Evolutionary conservation across 495 filamentous ascomycete species (phyloP).

Genomic region (Cryomyces antarcticus): DNA sequence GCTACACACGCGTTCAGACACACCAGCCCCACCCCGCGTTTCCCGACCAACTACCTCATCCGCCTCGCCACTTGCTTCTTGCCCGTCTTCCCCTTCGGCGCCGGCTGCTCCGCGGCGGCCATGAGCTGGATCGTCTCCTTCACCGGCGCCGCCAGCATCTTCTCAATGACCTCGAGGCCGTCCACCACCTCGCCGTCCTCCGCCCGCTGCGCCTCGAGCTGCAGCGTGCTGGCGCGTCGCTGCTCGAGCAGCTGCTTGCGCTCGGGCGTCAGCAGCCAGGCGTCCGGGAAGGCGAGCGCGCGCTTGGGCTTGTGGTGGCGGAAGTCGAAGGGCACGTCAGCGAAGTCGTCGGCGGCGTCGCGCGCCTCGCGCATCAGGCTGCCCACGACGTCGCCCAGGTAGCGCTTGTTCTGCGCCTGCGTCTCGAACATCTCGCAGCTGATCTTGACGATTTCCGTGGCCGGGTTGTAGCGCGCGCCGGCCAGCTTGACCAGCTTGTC

Average conservation of each 20-base stretch:
- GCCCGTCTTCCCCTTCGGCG: too few relatives aligned
- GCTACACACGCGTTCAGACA: too few relatives aligned
- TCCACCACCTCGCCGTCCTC: conserved; percentile 30
- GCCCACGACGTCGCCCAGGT: conserved; percentile 59
- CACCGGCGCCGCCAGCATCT: neutral
- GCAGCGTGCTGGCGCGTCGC: conserved; percentile 27
- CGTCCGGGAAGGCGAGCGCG: conserved; percentile 50
- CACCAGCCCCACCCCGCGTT: too few relatives aligned
- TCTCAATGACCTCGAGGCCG: conserved; percentile 31
- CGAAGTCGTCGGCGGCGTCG: conserved; percentile 60
- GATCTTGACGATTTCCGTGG: conserved; percentile 69
- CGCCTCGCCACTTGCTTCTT: too few relatives aligned
- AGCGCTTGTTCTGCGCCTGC: conserved; percentile 89
- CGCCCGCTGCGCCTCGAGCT: conserved; percentile 26
- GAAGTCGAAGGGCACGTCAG: conserved; percentile 77
- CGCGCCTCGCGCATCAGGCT: conserved; percentile 51
- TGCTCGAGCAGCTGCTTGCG: conserved; percentile 42
- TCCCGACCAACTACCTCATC: too few relatives aligned
- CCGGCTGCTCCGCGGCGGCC: too few relatives aligned
- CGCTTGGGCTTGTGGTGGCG: conserved; percentile 60
- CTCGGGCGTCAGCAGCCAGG: conserved; percentile 59
- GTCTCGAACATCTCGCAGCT: conserved; percentile 74
- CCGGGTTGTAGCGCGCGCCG: conserved; percentile 78
- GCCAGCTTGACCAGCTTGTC: conserved; percentile 72
- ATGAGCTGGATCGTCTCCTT: too few relatives aligned